Base-by-base conservation (phyloP, 331 rosid genomes). In the Malus hybrid region DNA sequence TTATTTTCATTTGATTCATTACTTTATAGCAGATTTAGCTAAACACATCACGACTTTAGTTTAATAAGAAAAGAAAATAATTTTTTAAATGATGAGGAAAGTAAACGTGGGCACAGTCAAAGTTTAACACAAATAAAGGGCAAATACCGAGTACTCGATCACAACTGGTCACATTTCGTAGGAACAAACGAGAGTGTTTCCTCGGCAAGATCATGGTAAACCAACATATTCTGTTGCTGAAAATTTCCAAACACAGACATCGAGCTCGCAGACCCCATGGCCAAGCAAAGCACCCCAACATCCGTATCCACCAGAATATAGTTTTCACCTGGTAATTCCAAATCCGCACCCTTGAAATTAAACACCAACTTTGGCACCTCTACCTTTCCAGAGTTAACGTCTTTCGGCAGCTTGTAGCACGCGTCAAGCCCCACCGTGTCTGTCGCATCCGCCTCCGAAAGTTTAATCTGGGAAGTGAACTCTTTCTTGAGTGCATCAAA, bases 191-290 rank as follows among this genome's bases (percentile, higher is more conserved):
- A 84, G 36, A 94, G 5, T 9, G 91, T 86, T 28, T 85, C 87
- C 63, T 86, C 76, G 2, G 52, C 76, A 75, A 94, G 96, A 74
- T 94, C 97, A 84, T 94, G 96, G 63, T 75, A 68, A 36, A 94
- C 96, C 89, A 94, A 65, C 48, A 88, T 66, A 66, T 94, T 94
- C 85, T 94, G 99, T 84, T 94, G 99, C 77, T 94, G 99, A 76
- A 85, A 66, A 70, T 94, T 94, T 0, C 99, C 99, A 32, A 91
- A 82, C 3, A 94, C 89, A 1, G 96, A 92, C 96, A 94, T 86
- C 0, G 88, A 95, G 15, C 62, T 83, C 34, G 87, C 79, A 69
- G 81, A 53, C 80, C 86, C 99, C 85, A 92, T 81, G n/a, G 96
- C 96, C 74, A 94, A 88, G 52, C 99, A 94, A 26, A 86, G 80